Percentiles rank a stretch among this genome's conserved stretches.
Conservation (phyloP, 352 stramenopile genomes). For the Globisporangium perplexum region DNA sequence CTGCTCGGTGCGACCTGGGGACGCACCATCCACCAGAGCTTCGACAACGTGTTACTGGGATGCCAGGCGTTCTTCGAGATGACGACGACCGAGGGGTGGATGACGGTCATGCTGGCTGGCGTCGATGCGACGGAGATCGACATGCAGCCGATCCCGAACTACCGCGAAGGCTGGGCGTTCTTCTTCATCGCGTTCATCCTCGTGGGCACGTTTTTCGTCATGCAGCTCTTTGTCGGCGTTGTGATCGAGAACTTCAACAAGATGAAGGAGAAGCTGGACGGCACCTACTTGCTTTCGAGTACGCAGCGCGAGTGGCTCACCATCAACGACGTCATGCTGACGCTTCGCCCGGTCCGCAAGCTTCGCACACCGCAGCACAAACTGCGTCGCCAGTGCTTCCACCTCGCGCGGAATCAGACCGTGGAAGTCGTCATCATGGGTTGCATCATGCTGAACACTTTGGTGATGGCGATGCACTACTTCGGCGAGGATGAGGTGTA, state of each 20-base stretch:
- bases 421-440: slow-evolving; percentile 77
- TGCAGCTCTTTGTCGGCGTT: slow-evolving; percentile 92
- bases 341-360: slow-evolving; percentile 33
- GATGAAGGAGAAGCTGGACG: slow-evolving; percentile 62
- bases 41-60: slow-evolving; percentile 71
- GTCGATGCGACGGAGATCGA: slow-evolving; percentile 86
- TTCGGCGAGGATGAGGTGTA: slow-evolving; percentile 82
- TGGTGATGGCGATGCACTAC: slow-evolving; percentile 77
- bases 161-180: slow-evolving; percentile 57
- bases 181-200: slow-evolving; percentile 92
- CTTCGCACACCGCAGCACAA: slow-evolving; percentile 37
- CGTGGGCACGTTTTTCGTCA: slow-evolving; percentile 87
- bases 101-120: slow-evolving; percentile 82
- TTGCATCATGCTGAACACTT: slow-evolving; percentile 87
- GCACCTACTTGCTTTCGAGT: slow-evolving; percentile 61
- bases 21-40: slow-evolving; percentile 58
- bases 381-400: slow-evolving; percentile 27
- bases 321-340: slow-evolving; percentile 54
- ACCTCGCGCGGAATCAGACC: slow-evolving; percentile 33
- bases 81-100: slow-evolving; percentile 88
- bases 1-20: slow-evolving; percentile 31
- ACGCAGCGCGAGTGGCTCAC: slow-evolving; percentile 72
- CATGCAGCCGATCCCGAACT: slow-evolving; percentile 87
- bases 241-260: slow-evolving; percentile 92
- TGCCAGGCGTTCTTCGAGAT: slow-evolving; percentile 89